Evolutionary conservation across 768 basidiomycete species (phyloP).

Genomic region (Termitomyces titanicus): DNA sequence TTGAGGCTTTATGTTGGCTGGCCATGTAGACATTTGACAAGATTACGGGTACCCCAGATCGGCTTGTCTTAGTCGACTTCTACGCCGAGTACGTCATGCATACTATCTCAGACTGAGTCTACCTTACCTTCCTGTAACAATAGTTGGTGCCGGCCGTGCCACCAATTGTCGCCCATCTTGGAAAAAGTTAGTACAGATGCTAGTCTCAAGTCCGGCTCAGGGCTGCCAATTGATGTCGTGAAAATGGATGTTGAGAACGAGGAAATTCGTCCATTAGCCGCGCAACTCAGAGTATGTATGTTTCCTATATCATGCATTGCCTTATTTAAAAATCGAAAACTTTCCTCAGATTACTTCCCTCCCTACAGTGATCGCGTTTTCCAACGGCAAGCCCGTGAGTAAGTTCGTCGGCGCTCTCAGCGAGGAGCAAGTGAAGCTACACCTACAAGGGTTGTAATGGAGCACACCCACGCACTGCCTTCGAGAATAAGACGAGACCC

Average conservation of each 20-base stretch:
- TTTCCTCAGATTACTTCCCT: constrained; percentile 57
- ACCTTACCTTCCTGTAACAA: not conserved
- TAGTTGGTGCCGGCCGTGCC: constrained; percentile 83
- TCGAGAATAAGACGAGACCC: no score
- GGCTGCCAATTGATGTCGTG: constrained; percentile 63
- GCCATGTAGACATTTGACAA: constrained; percentile 35
- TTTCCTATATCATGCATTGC: not conserved
- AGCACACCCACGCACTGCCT: not conserved
- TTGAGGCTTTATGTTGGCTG: not conserved
- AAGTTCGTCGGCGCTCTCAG: constrained; percentile 62
- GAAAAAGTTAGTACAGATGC: constrained; percentile 51
- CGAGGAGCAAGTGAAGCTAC: constrained; percentile 38
- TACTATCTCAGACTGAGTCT: not conserved
- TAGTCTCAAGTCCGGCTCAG: constrained; percentile 43
- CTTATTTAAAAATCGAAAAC: not conserved
- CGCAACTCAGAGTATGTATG: constrained; percentile 44
- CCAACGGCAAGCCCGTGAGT: constrained; percentile 51
- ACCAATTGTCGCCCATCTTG: constrained; percentile 65
- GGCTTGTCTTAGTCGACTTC: constrained; percentile 71
- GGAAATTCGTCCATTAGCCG: constrained; percentile 46
- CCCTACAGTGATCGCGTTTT: constrained; percentile 81
- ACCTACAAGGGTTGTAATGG: constrained; percentile 39
- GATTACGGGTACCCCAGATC: constrained; percentile 35
- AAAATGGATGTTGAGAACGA: constrained; percentile 64
- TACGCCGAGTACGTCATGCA: constrained; percentile 64